Conservation (phyloP, 257 asterid genomes). For the Solanum microdontum region DNA sequence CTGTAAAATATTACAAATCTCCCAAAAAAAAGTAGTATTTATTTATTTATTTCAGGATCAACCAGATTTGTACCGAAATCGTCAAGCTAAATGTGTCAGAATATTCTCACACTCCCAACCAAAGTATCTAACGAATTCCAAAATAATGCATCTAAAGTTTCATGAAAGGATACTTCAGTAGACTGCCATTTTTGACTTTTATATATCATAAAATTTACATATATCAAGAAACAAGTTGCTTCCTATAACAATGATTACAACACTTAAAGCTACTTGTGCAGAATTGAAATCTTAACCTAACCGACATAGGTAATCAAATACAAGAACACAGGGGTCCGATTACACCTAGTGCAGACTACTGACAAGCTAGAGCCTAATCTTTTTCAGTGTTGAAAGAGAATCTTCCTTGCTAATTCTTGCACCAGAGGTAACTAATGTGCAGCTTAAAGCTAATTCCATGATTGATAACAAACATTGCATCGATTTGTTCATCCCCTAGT, state of each 20-base stretch:
- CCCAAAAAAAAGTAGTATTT: too few species aligned
- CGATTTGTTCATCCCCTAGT: not conserved
- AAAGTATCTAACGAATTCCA: too few species aligned
- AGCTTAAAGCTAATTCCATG: not conserved
- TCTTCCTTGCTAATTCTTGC: not conserved
- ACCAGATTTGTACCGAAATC: too few species aligned
- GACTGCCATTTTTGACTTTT: too few species aligned
- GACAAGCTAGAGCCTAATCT: not conserved
- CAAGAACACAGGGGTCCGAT: not conserved
- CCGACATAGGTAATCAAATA: not conserved
- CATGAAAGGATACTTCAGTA: too few species aligned
- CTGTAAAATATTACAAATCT: too few species aligned
- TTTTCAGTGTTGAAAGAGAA: not conserved
- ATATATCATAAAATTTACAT: too few species aligned
- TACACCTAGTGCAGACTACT: not conserved
- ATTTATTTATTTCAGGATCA: too few species aligned
- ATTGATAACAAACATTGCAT: not conserved
- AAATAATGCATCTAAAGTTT: too few species aligned
- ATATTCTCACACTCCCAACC: too few species aligned
- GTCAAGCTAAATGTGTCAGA: too few species aligned
- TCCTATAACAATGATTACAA: not conserved
- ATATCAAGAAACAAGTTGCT: not conserved
- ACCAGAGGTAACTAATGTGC: not conserved
- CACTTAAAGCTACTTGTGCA: not conserved
- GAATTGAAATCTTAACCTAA: conserved; percentile 22